Evolutionary conservation across 805 yeast genomes (phyloP).

Genomic region (Spathaspora sp.): DNA sequence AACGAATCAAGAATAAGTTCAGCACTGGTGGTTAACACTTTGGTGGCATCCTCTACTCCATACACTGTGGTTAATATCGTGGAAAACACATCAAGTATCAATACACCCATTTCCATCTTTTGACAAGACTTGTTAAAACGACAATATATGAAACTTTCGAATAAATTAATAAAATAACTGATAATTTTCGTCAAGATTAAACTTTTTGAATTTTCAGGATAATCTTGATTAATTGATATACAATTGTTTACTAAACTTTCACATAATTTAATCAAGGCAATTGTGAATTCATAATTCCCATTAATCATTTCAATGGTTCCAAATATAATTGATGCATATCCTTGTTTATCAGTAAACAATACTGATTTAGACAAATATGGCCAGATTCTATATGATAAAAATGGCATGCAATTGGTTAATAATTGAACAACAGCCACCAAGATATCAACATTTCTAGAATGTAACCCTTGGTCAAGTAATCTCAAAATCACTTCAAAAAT

Average conservation of each 20-base stretch:
- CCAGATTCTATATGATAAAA: constrained; percentile 73
- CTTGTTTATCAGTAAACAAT: constrained; percentile 63
- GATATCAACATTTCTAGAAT: constrained; percentile 45
- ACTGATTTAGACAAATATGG: constrained; percentile 66
- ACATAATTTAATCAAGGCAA: constrained; percentile 54
- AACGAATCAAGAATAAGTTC: constrained; percentile 49
- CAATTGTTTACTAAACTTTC: constrained; percentile 51
- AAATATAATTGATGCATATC: constrained; percentile 55
- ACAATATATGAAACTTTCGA: constrained; percentile 74
- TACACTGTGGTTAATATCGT: constrained; percentile 51
- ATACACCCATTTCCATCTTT: constrained; percentile 57
- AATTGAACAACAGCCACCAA: constrained; percentile 47
- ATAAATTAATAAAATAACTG: constrained; percentile 58
- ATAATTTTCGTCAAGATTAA: constrained; percentile 54
- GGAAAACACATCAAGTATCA: constrained; percentile 51
- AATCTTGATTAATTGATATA: constrained; percentile 17
- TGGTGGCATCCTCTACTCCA: constrained; percentile 39
- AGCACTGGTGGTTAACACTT: constrained; percentile 21
- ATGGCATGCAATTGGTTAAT: constrained; percentile 43
- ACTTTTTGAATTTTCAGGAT: constrained; percentile 37
- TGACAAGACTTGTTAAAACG: constrained; percentile 55
- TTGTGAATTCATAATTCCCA: constrained; percentile 64
- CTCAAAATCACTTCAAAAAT: constrained; percentile 59
- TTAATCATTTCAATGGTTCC: constrained; percentile 70
- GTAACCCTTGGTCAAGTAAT: constrained; percentile 66